A percentile compares a stretch with the other conserved stretches of the same genome.
These are phyloP conservation scores for Colletotrichum phormii DNA, from an alignment of 2,329 filamentous ascomycete species.

Conservation along the genomic window DNA sequence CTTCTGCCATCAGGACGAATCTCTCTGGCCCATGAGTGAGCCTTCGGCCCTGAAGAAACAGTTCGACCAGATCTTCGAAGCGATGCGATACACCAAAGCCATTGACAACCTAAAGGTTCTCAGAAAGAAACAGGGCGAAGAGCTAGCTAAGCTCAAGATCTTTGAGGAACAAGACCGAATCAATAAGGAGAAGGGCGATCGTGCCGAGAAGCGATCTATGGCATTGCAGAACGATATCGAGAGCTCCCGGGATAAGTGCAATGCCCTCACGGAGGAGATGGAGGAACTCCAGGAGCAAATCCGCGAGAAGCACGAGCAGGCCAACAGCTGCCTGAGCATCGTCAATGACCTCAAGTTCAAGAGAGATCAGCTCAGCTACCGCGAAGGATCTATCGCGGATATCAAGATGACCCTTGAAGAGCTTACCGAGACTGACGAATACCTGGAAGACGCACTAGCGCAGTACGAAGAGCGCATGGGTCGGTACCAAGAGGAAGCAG, in stretches of 20 bases:
- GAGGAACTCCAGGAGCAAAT: slow-evolving; percentile 68
- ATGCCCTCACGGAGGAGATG: slow-evolving; percentile 70
- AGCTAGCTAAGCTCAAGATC: slow-evolving; percentile 78
- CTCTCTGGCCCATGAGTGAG: slow-evolving; percentile 95
- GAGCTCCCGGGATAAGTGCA: slow-evolving; percentile 66
- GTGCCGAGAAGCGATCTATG: slow-evolving; percentile 73
- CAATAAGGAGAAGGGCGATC: slow-evolving; percentile 86
- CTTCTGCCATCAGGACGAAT: slow-evolving; percentile 99
- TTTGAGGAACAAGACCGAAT: slow-evolving; percentile 82
- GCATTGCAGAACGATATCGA: slow-evolving; percentile 76
- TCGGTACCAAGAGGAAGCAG: slow-evolving; percentile 72
- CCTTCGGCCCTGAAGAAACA: slow-evolving; percentile 87
- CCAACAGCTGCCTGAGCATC: slow-evolving; percentile 79
- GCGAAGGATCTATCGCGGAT: slow-evolving; percentile 77
- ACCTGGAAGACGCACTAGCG: slow-evolving; percentile 76
- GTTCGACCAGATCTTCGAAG: slow-evolving; percentile 98
- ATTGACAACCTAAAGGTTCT: slow-evolving; percentile 94
- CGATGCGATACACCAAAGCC: slow-evolving; percentile 95
- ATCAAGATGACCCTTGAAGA: slow-evolving; percentile 80
- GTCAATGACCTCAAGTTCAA: slow-evolving; percentile 82
- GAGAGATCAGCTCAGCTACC: slow-evolving; percentile 77
- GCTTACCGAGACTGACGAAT: slow-evolving; percentile 81
- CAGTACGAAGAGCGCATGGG: slow-evolving; percentile 83
- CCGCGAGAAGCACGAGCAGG: slow-evolving; percentile 77
- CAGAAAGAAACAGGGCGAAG: slow-evolving; percentile 83